Percentiles rank a stretch among this genome's conserved stretches.
Evolutionary conservation across 2,329 filamentous ascomycete genomes (phyloP).

Genomic region (Didymella keratinophila): DNA sequence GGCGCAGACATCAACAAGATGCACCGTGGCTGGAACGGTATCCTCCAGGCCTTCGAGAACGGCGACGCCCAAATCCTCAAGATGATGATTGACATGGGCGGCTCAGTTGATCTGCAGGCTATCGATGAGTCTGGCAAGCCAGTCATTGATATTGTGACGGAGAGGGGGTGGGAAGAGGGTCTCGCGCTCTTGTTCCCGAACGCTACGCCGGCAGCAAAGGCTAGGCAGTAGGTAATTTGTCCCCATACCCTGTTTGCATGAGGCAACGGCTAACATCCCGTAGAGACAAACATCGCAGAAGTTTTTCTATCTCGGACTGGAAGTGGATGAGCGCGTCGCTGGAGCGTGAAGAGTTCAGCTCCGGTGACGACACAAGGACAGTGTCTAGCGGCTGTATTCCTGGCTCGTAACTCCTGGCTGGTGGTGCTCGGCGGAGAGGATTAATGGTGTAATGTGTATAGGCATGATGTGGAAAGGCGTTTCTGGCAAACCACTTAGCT

Average conservation of each 20-base stretch:
- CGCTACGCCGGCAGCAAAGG: slow-evolving; percentile 24
- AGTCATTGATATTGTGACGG: slow-evolving; percentile 46
- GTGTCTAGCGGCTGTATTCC: slow-evolving; percentile 23
- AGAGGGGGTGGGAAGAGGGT: slow-evolving; percentile 49
- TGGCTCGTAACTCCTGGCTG: neutral
- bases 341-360: slow-evolving; percentile 14
- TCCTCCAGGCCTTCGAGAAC: slow-evolving; percentile 48
- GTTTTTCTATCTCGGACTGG: slow-evolving; percentile 32
- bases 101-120: slow-evolving; percentile 42
- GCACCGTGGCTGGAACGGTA: slow-evolving; percentile 48
- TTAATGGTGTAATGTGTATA: slow-evolving; percentile 8
- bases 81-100: slow-evolving; percentile 46
- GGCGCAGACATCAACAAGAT: slow-evolving; percentile 72
- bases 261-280: neutral
- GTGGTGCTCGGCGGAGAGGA: neutral
- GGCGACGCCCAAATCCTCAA: slow-evolving; percentile 46
- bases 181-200: slow-evolving; percentile 45
- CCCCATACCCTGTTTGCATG: neutral
- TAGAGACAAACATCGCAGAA: slow-evolving; percentile 19
- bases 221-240: slow-evolving; percentile 39
- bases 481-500: slow-evolving; percentile 13
- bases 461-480: slow-evolving; percentile 16
- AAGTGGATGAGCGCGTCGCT: slow-evolving; percentile 27
- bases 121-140: slow-evolving; percentile 40
- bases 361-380: slow-evolving; percentile 17